phyloP scores from a whole-genome alignment of 169 alveolate species.

The Plasmodium berghei region DNA sequence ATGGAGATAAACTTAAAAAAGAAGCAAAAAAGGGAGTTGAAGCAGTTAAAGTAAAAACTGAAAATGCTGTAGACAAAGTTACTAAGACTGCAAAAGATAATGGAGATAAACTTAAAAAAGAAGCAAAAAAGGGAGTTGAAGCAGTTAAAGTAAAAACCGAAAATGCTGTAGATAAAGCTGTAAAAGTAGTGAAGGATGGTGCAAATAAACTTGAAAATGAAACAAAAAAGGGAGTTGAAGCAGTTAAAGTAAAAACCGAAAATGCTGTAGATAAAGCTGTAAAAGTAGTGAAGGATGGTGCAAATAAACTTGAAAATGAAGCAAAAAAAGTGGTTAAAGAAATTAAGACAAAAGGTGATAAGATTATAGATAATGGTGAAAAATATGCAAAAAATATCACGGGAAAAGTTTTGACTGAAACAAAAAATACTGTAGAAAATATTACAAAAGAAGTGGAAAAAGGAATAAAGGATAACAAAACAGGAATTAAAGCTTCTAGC shows the following conservation, averaged over 20 bases:
- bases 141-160: not conserved
- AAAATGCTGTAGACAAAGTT: too few species aligned
- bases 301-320: not conserved
- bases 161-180: not conserved
- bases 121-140: slow-evolving; percentile 1
- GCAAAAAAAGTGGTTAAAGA: not conserved
- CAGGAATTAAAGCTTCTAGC: slow-evolving; percentile 6
- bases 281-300: not conserved
- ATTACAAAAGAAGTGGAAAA: slow-evolving; percentile 12
- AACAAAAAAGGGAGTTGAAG: slow-evolving; percentile 18
- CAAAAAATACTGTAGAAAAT: slow-evolving; percentile 7
- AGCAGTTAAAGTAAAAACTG: too few species aligned
- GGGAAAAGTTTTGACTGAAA: not conserved
- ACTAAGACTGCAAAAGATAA: not conserved
- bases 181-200: not conserved
- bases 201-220: slow-evolving; percentile 4
- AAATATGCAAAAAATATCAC: not conserved
- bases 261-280: not conserved
- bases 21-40: too few species aligned
- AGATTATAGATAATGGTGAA: slow-evolving; percentile 10
- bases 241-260: not conserved
- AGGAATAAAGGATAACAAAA: slow-evolving; percentile 4
- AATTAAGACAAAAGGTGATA: slow-evolving; percentile 8
- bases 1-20: too few species aligned
- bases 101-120: not conserved